These are phyloP conservation scores for Wickerhamomyces xylosicus DNA, from an alignment of 805 yeast genomes.

Conservation along the genomic window DNA sequence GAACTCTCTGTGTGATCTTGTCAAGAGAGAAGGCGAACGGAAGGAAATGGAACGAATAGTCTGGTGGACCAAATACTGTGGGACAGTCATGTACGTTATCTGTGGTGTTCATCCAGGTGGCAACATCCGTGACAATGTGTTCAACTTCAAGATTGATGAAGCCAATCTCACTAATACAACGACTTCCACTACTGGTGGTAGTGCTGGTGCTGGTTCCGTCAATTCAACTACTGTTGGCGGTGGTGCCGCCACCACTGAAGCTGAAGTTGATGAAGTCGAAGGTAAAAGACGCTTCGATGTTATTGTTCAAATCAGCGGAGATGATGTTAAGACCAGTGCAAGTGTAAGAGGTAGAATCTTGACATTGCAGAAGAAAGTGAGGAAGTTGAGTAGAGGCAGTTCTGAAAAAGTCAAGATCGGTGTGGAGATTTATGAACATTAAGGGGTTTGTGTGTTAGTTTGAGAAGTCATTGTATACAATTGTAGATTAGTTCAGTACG, in stretches of 20 bases:
- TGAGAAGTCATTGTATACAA: too few relatives aligned
- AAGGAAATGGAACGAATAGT: conserved; percentile 35
- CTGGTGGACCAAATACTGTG: conserved; percentile 70
- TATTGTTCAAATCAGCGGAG: conserved; percentile 34
- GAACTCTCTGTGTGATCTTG: conserved; percentile 35
- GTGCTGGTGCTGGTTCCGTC: background rate
- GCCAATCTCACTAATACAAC: background rate
- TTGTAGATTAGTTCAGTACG: too few relatives aligned
- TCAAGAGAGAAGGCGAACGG: conserved; percentile 32
- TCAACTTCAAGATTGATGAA: conserved; percentile 28
- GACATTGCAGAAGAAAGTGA: conserved; percentile 48
- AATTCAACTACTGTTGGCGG: background rate
- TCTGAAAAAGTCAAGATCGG: conserved; percentile 41
- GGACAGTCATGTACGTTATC: conserved; percentile 64
- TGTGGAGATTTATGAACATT: conserved; percentile 31
- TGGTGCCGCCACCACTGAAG: conserved; percentile 15
- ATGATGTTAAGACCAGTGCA: conserved; percentile 48
- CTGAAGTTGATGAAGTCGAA: conserved; percentile 19
- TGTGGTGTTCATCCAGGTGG: conserved; percentile 83
- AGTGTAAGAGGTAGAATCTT: conserved; percentile 49
- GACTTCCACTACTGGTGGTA: background rate
- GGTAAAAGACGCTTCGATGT: conserved; percentile 28
- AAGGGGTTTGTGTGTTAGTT: too few relatives aligned
- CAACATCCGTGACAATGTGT: conserved; percentile 51
- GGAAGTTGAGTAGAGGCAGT: conserved; percentile 41